phyloP scores from a whole-genome alignment of 2,329 filamentous ascomycete species.

The Ophiostoma fasciatum region DNA sequence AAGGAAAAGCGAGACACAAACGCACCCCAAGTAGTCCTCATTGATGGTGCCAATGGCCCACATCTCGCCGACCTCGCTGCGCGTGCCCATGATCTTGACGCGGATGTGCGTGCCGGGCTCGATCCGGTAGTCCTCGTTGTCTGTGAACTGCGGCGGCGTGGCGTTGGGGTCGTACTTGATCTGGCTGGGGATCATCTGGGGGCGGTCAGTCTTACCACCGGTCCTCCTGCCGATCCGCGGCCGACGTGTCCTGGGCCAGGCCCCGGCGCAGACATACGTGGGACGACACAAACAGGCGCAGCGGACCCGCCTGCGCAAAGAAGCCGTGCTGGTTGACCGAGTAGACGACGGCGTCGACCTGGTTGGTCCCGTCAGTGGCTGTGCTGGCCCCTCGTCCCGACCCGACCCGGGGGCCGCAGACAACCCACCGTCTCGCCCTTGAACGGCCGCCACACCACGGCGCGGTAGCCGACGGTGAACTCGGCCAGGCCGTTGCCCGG shows the following conservation, averaged over 20 bases:
- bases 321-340: constrained; percentile 87
- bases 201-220: too few relatives aligned
- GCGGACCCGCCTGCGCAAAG: constrained; percentile 68
- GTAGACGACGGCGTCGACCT: constrained; percentile 89
- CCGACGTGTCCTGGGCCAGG: too few relatives aligned
- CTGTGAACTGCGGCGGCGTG: constrained; percentile 91
- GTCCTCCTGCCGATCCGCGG: too few relatives aligned
- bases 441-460: constrained; percentile 95
- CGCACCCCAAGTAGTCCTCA: constrained; percentile 58
- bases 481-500: constrained; percentile 85
- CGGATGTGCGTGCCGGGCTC: constrained; percentile 88
- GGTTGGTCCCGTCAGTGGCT: too few relatives aligned
- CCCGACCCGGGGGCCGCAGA: too few relatives aligned
- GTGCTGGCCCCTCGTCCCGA: too few relatives aligned
- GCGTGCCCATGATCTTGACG: constrained; percentile 84
- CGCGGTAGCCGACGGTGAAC: constrained; percentile 88
- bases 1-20: constrained; percentile 5
- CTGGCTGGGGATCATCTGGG: constrained; percentile 80
- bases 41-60: constrained; percentile 97
- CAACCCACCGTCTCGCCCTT: constrained; percentile 82
- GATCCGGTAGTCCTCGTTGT: constrained; percentile 86
- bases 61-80: constrained; percentile 88
- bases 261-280: constrained; percentile 43
- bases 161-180: constrained; percentile 93
- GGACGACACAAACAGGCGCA: constrained; percentile 66